phyloP scores from a whole-genome alignment of 2,329 filamentous ascomycete species.

The Nothophoma quercina region DNA sequence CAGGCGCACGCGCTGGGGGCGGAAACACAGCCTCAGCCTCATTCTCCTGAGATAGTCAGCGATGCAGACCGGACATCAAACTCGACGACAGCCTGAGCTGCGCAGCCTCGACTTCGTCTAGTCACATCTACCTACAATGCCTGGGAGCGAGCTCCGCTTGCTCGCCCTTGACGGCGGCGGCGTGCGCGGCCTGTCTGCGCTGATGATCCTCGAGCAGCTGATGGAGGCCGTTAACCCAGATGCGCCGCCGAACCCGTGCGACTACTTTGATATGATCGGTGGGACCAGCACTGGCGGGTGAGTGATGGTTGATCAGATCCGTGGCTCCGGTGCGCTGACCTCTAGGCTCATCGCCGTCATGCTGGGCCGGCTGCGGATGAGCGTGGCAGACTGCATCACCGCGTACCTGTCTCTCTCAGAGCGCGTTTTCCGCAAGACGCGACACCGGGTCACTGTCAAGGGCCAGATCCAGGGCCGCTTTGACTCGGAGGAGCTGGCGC shows the following conservation, averaged over 20 bases:
- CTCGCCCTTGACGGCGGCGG: constrained; percentile 19
- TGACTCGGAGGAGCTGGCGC: constrained; percentile 25
- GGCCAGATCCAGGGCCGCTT: constrained; percentile 27
- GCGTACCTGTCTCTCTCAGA: constrained; percentile 17
- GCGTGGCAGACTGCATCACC: constrained; percentile 16
- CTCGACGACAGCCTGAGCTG: too few species aligned
- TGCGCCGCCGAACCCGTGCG: constrained; percentile 15
- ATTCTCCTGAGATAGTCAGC: too few species aligned
- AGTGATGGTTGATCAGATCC: not conserved
- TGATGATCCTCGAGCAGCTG: constrained; percentile 21
- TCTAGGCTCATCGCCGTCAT: constrained; percentile 18
- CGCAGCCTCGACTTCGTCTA: too few species aligned
- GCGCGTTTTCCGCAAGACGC: constrained; percentile 21
- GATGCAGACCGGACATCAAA: too few species aligned
- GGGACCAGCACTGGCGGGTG: not conserved
- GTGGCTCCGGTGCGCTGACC: constrained; percentile 22
- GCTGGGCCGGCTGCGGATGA: constrained; percentile 18
- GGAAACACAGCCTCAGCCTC: too few species aligned
- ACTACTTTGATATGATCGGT: constrained; percentile 18
- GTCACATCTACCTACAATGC: too few species aligned
- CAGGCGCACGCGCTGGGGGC: too few species aligned
- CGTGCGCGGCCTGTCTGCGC: constrained; percentile 15
- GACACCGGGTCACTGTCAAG: constrained; percentile 20
- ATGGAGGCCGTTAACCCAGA: constrained; percentile 17
- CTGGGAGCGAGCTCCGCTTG: constrained; percentile 26